phyloP scores from a whole-genome alignment of 371 early-diverging fungal genomes.

The Blakeslea trispora region DNA sequence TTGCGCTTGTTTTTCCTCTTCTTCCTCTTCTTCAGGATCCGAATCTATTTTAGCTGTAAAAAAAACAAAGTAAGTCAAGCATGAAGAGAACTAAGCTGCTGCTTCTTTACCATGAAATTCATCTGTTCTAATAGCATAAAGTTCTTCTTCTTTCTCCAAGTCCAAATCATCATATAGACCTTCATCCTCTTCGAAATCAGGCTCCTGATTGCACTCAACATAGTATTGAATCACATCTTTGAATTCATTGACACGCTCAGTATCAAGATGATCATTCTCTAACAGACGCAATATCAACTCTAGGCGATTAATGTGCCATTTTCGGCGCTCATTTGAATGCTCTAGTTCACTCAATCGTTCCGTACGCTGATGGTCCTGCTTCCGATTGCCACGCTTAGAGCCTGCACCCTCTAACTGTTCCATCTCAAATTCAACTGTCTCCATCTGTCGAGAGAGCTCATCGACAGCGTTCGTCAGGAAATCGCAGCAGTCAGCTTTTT shows the following conservation, averaged over 20 bases:
- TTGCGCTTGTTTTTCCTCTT: slow-evolving; percentile 15
- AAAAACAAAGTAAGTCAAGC: neutral
- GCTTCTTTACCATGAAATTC: slow-evolving; percentile 40
- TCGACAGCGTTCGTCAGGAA: slow-evolving; percentile 85
- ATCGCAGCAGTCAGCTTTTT: slow-evolving; percentile 78
- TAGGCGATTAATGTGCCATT: slow-evolving; percentile 84
- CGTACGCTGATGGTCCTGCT: slow-evolving; percentile 70
- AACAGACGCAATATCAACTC: slow-evolving; percentile 89
- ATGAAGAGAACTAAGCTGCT: too few relatives aligned
- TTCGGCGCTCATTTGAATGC: slow-evolving; percentile 80
- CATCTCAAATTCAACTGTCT: slow-evolving; percentile 86
- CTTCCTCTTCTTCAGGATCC: slow-evolving; percentile 39
- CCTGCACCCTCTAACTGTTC: slow-evolving; percentile 76
- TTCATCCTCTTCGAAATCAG: slow-evolving; percentile 91
- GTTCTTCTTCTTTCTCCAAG: slow-evolving; percentile 87
- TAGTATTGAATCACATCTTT: slow-evolving; percentile 88
- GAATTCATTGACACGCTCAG: slow-evolving; percentile 55
- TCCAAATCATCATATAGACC: slow-evolving; percentile 91
- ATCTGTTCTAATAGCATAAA: slow-evolving; percentile 63
- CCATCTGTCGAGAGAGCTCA: slow-evolving; percentile 84
- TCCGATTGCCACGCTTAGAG: slow-evolving; percentile 60
- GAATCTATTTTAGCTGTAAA: slow-evolving; percentile 32
- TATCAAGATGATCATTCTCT: slow-evolving; percentile 88
- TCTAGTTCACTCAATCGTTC: slow-evolving; percentile 75
- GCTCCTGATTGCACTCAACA: slow-evolving; percentile 85